These are phyloP conservation scores for Backusella parvicylindrica DNA, from an alignment of 192 early-diverging fungal species.

Conservation along the genomic window DNA sequence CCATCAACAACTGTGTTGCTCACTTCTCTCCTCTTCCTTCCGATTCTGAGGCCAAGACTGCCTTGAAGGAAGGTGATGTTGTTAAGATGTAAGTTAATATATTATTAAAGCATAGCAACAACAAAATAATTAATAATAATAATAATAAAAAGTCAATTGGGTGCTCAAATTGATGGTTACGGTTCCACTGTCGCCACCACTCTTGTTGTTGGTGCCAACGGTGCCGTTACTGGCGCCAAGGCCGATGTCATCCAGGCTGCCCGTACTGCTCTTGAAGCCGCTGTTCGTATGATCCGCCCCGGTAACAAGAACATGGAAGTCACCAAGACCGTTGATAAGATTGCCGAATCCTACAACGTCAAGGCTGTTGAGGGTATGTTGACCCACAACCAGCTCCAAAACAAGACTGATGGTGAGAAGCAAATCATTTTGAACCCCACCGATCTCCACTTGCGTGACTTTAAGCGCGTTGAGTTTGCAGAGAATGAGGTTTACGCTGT, in stretches of 20 bases:
- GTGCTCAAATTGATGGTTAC: conserved; percentile 92
- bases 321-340: conserved; percentile 79
- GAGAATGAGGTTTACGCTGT: conserved; percentile 93
- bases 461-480: conserved; percentile 62
- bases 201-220: conserved; percentile 78
- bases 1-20: conserved; percentile 78
- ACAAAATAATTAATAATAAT: not conserved
- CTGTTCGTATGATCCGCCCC: conserved; percentile 82
- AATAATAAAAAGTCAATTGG: conserved; percentile 57
- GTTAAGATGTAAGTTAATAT: conserved; percentile 74
- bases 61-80: conserved; percentile 77
- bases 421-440: conserved; percentile 90
- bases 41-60: conserved; percentile 55
- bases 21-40: conserved; percentile 83
- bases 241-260: conserved; percentile 90
- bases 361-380: conserved; percentile 93
- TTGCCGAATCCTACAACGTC: conserved; percentile 78
- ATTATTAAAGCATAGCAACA: not conserved
- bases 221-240: conserved; percentile 70
- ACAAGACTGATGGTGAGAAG: conserved; percentile 90
- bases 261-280: conserved; percentile 78
- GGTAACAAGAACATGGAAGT: conserved; percentile 70
- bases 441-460: conserved; percentile 69
- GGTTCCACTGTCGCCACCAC: conserved; percentile 80
- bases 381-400: conserved; percentile 81